Conservation (phyloP, 768 basidiomycete species). For the Kwoniella sp. region DNA sequence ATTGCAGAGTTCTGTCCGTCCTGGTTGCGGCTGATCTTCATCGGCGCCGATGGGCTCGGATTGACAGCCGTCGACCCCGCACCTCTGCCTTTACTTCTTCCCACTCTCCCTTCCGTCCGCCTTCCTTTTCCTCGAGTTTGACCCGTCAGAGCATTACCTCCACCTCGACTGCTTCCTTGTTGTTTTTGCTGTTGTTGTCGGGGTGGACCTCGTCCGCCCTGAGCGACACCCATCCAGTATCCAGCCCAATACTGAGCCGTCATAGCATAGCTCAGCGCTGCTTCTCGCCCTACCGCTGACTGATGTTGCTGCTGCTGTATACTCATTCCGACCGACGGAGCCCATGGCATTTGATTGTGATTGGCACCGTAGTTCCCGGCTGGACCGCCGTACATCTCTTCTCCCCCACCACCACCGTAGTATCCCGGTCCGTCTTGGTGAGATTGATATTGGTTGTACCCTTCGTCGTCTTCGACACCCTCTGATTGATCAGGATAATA, state of each 20-base stretch:
- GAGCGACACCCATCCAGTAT: constrained; percentile 54
- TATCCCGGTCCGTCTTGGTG: background rate
- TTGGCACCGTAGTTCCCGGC: background rate
- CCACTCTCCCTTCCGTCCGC: background rate
- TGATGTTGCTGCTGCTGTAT: background rate
- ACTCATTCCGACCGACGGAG: background rate
- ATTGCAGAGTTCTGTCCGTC: no score
- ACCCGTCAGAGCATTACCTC: background rate
- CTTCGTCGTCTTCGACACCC: background rate
- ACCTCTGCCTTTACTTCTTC: no score
- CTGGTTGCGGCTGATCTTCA: no score
- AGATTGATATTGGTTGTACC: background rate
- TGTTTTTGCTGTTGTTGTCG: background rate
- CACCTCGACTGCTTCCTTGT: background rate
- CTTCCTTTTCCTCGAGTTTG: background rate
- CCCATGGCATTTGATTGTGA: background rate
- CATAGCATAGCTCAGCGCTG: constrained; percentile 48
- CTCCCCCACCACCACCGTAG: background rate
- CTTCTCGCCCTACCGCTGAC: constrained; percentile 24
- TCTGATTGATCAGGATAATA: constrained; percentile 6
- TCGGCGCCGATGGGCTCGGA: no score
- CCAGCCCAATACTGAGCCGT: constrained; percentile 54
- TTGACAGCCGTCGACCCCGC: background rate
- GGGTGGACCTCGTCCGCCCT: background rate
- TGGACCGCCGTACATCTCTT: constrained; percentile 10